Percentiles rank a stretch among this genome's conserved stretches.
Evolutionary conservation across 805 yeast genomes (phyloP).

Genomic region (Wickerhamomyces bovis): DNA sequence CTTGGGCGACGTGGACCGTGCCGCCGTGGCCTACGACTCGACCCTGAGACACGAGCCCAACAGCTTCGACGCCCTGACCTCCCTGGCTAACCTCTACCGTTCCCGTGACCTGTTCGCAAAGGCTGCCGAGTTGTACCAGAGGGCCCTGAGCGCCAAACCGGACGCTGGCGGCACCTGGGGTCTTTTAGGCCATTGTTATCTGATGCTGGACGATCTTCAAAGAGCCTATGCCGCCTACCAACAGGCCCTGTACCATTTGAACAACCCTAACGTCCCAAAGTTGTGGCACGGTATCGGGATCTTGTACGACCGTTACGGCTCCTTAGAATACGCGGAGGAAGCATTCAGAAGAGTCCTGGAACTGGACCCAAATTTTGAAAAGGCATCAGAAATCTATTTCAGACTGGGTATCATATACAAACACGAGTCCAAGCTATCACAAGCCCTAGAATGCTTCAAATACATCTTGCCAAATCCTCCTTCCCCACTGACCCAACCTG

Average conservation of each 20-base stretch:
- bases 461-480: constrained; percentile 91
- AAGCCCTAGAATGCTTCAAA: constrained; percentile 90
- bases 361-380: constrained; percentile 92
- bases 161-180: constrained; percentile 98
- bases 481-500: constrained; percentile 91
- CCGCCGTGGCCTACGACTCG: constrained; percentile 81
- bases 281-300: constrained; percentile 99
- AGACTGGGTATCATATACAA: constrained; percentile 94
- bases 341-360: constrained; percentile 95
- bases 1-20: constrained; percentile 83
- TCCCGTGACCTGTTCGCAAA: constrained; percentile 85
- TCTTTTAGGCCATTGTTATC: constrained; percentile 88
- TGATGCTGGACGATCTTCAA: constrained; percentile 94
- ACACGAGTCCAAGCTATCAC: constrained; percentile 81
- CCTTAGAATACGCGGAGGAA: constrained; percentile 95
- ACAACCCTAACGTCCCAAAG: constrained; percentile 92
- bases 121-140: constrained; percentile 91
- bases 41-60: constrained; percentile 84
- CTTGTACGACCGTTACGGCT: constrained; percentile 91
- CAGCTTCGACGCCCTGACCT: constrained; percentile 77
- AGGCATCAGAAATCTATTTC: constrained; percentile 94
- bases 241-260: constrained; percentile 85
- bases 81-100: constrained; percentile 83
- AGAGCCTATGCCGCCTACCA: constrained; percentile 96
- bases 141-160: constrained; percentile 73